Conservation (phyloP, 331 rosid species). For the Pyrus hybrid region DNA sequence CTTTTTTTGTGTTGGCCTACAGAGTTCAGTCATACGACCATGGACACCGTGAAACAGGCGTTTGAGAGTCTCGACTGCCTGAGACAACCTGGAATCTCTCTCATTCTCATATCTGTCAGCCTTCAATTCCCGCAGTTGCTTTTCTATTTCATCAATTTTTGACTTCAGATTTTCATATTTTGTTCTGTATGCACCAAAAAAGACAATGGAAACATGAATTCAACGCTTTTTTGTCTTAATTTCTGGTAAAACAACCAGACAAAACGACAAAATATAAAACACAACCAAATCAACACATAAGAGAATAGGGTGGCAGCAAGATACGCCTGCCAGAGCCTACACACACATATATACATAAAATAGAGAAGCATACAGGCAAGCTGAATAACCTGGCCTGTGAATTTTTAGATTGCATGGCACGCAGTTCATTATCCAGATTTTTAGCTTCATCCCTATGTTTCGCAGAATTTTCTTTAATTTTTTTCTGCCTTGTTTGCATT, state of each 20-base stretch:
- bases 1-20: slow-evolving; percentile 94
- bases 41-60: slow-evolving; percentile 96
- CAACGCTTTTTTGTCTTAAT: not conserved
- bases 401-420: slow-evolving; percentile 65
- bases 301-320: not conserved
- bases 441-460: slow-evolving; percentile 46
- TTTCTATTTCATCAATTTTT: slow-evolving; percentile 74
- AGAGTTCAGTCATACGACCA: slow-evolving; percentile 98
- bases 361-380: slow-evolving; percentile 9
- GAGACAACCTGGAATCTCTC: slow-evolving; percentile 89
- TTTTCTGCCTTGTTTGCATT: slow-evolving; percentile 63
- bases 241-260: not conserved
- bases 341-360: not conserved
- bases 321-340: not conserved
- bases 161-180: slow-evolving; percentile 66
- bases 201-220: not conserved
- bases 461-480: slow-evolving; percentile 47
- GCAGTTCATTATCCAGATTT: slow-evolving; percentile 56
- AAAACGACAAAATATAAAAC: not conserved
- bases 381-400: slow-evolving; percentile 51
- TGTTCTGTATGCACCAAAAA: slow-evolving; percentile 40
- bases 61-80: slow-evolving; percentile 96
- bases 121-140: slow-evolving; percentile 85
- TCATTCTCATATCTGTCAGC: slow-evolving; percentile 96
- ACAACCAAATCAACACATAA: not conserved